Conservation (phyloP, 805 yeast genomes). For the Yamadazyma insecticola region DNA sequence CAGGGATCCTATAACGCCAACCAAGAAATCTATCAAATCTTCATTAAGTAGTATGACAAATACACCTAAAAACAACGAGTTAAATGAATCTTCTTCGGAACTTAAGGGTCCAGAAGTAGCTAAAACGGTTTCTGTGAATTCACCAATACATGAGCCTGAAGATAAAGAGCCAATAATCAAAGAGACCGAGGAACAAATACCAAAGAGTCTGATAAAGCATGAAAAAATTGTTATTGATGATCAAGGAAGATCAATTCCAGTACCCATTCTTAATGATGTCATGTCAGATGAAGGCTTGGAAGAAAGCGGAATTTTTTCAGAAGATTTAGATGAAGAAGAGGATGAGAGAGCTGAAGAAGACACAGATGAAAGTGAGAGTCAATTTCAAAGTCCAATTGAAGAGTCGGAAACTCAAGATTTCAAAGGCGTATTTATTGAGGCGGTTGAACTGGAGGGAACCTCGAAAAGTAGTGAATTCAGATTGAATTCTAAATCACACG, state of each 20-base stretch:
- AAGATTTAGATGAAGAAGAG: conserved; percentile 6
- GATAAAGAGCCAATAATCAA: conserved; percentile 5
- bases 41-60: too few species aligned
- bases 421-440: background rate
- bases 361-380: background rate
- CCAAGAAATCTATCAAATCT: too few species aligned
- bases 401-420: background rate
- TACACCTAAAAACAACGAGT: too few species aligned
- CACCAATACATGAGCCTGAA: conserved; percentile 4
- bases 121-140: too few species aligned
- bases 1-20: too few species aligned
- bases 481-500: too few species aligned
- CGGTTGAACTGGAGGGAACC: too few species aligned
- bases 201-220: too few species aligned
- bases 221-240: too few species aligned
- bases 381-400: background rate
- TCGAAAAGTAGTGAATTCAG: background rate
- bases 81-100: too few species aligned
- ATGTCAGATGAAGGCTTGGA: conserved; percentile 4
- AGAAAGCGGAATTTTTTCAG: conserved; percentile 7
- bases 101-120: too few species aligned
- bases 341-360: background rate
- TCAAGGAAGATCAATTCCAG: conserved; percentile 5
- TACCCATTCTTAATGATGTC: conserved; percentile 9
- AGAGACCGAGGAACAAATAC: too few species aligned